Evolutionary conservation across 2,329 filamentous ascomycete species (phyloP).

Genomic region (Ceratocystis variospora): DNA sequence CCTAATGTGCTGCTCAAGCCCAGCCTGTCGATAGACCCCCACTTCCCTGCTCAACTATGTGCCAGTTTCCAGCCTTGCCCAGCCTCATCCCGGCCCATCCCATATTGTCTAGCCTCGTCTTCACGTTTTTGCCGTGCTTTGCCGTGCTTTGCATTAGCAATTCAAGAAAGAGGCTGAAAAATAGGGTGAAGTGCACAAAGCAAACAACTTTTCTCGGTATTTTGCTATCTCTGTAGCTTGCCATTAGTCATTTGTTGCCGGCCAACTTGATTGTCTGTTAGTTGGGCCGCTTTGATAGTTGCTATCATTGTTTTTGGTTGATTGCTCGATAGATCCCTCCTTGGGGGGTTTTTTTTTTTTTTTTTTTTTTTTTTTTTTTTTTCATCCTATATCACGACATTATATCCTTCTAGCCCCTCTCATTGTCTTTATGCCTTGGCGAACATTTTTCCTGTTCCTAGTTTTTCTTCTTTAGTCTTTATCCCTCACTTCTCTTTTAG

Average conservation of each 20-base stretch:
- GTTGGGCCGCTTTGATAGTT: neutral
- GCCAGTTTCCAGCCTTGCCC: slow-evolving; percentile 1
- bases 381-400: slow-evolving; percentile 7
- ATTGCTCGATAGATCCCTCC: neutral
- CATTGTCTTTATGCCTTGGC: slow-evolving; percentile 1
- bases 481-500: neutral
- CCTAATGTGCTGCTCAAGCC: neutral
- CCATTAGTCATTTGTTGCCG: neutral
- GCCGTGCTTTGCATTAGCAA: too few species aligned
- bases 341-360: too few species aligned
- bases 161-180: too few species aligned
- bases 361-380: neutral
- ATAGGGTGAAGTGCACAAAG: too few species aligned
- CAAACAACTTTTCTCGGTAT: too few species aligned
- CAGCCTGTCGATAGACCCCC: neutral
- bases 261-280: neutral
- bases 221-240: too few species aligned
- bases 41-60: neutral
- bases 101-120: neutral
- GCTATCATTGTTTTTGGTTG: neutral
- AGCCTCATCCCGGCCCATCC: neutral
- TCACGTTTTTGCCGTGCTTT: neutral
- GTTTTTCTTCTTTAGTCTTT: neutral
- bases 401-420: slow-evolving; percentile 1
- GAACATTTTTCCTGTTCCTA: neutral